A percentile compares a stretch with the other conserved stretches of the same genome.
Conservation (phyloP, 805 yeast genomes). For the Metschnikowia santaceciliae region DNA sequence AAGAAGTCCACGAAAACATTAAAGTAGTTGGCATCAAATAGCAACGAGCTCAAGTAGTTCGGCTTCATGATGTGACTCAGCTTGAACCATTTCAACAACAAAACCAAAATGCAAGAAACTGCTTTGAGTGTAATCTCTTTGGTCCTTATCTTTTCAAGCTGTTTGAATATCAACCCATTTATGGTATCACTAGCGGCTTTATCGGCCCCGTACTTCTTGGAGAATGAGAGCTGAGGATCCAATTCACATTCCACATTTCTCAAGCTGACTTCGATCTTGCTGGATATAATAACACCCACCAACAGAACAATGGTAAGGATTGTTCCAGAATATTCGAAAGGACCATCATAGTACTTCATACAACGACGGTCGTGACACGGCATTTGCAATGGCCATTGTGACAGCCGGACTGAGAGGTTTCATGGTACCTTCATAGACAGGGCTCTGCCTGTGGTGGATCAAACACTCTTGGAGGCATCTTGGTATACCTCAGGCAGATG, state of each 20-base stretch:
- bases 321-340: too few species aligned
- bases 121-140: conserved; percentile 63
- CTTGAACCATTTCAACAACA: conserved; percentile 74
- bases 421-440: too few species aligned
- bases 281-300: conserved; percentile 58
- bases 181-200: conserved; percentile 4
- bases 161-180: conserved; percentile 28
- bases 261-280: conserved; percentile 35
- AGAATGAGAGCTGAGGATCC: conserved; percentile 28
- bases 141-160: conserved; percentile 53
- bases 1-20: conserved; percentile 29
- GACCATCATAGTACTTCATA: too few species aligned
- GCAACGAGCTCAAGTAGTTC: conserved; percentile 65
- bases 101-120: conserved; percentile 47
- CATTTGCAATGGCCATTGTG: too few species aligned
- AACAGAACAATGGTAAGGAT: conserved; percentile 26
- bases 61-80: conserved; percentile 71
- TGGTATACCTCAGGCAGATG: too few species aligned
- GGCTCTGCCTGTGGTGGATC: too few species aligned
- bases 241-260: conserved; percentile 35
- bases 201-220: conserved; percentile 16
- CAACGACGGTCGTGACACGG: too few species aligned
- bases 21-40: conserved; percentile 69
- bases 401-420: too few species aligned
- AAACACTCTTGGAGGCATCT: too few species aligned